These are phyloP conservation scores for Apocynum venetum DNA, from an alignment of 257 asterid species.

Conservation along the genomic window DNA sequence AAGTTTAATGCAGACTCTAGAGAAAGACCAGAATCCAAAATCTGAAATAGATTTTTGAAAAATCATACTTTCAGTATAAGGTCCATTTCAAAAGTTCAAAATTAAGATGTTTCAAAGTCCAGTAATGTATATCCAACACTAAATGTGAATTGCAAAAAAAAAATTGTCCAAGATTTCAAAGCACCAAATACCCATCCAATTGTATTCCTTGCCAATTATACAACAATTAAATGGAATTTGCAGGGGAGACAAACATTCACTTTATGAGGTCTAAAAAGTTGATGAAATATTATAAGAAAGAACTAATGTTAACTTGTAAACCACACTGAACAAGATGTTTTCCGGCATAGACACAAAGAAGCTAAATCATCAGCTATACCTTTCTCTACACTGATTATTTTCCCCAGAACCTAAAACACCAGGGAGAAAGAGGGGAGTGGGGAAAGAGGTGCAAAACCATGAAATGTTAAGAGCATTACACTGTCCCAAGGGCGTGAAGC, in stretches of 20 bases:
- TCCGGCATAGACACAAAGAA: not conserved
- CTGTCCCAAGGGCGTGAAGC: constrained; percentile 98
- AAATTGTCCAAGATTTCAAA: not conserved
- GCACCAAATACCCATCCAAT: not conserved
- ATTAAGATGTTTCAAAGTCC: not conserved
- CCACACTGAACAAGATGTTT: not conserved
- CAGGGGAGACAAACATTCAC: not conserved
- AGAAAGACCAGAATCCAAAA: not conserved
- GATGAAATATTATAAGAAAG: not conserved
- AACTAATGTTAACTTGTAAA: not conserved
- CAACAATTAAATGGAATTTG: not conserved
- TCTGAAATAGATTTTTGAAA: not conserved
- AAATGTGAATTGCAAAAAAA: not conserved
- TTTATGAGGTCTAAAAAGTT: not conserved
- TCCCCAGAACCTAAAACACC: not conserved
- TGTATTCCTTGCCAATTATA: not conserved
- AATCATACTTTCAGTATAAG: not conserved
- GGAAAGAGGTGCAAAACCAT: not conserved
- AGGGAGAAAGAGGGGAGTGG: not conserved
- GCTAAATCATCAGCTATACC: not conserved
- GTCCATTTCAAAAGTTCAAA: not conserved
- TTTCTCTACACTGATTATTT: not conserved
- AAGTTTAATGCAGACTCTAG: not conserved
- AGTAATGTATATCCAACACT: not conserved
- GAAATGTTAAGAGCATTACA: constrained; percentile 45